Base-by-base conservation (phyloP, 2,329 filamentous ascomycete genomes). In the Leptographium lundbergii region DNA sequence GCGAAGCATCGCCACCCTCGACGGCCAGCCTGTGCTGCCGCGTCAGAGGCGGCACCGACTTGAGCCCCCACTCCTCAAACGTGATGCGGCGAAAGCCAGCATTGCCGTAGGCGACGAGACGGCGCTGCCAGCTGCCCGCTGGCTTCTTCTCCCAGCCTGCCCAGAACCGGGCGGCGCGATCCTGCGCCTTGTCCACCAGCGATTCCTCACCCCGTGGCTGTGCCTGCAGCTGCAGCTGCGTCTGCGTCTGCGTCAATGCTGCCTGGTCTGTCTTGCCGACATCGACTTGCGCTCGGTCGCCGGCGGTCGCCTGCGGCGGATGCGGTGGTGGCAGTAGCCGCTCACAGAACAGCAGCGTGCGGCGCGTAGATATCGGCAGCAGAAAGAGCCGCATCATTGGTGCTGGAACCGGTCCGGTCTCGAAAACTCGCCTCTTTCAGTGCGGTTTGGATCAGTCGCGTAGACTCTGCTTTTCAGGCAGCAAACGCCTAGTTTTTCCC, bases 51-150 rank as follows among this genome's bases (percentile, higher is more conserved):
- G 94, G 94, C 57, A 99, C 86, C 42, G 90, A 95, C 75, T 97
- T 97, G 65, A 99, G 79, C 0, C 89, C 91, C 94, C 94, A 99
- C 85, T 99, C 94, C 73, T 97, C 89, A 70, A 89, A 96, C 3
- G 94, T 89, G 67, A 99, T 95, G 63, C 89, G 84, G 66, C 89
- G 85, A 62, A 99, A 82, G 19, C 89, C 84, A 55, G 84, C 77
- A 73, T 99, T 96, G 59, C 94, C 94, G 71, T 92, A 95, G 61
- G 81, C 79, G 57, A 94, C 92, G 24, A 96, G 79, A 66, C 84
- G 84, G 69, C 87, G 90, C 77, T 96, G 90, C 94, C 94, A 97
- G 22, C 50, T 63, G 58, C 89, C 88, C 52, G 78, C 78, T 22
- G 91, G 85, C 65, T 86, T 87, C 70, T 87, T 84, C 73, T 97